phyloP scores from a whole-genome alignment of 2,329 filamentous ascomycete genomes.

The Neoascochyta sp. region DNA sequence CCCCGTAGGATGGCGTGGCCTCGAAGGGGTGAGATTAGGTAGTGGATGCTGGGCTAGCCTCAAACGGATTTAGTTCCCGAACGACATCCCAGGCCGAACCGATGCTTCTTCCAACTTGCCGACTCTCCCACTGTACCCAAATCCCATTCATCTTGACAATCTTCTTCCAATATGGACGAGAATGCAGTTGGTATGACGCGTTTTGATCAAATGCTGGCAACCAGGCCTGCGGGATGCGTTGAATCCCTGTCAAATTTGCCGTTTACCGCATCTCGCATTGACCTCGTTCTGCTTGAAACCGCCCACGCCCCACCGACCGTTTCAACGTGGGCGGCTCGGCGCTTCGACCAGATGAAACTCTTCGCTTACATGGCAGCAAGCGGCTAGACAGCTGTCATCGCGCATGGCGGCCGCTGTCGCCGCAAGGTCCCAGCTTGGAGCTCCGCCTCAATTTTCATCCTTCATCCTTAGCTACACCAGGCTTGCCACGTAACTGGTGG shows the following conservation, averaged over 20 bases:
- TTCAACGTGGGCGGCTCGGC: slow-evolving; percentile 34
- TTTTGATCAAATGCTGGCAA: no score
- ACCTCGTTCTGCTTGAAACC: slow-evolving; percentile 33
- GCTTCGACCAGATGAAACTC: slow-evolving; percentile 21
- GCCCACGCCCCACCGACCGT: slow-evolving; percentile 22
- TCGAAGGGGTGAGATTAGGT: no score
- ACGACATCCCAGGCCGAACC: no score
- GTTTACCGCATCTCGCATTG: slow-evolving; percentile 18
- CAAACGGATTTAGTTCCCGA: no score
- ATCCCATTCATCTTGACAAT: no score
- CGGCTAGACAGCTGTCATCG: slow-evolving; percentile 10
- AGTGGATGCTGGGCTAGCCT: no score
- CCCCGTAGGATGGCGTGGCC: no score
- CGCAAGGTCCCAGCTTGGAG: slow-evolving; percentile 14
- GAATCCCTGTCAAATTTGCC: slow-evolving; percentile 4
- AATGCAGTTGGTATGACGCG: no score
- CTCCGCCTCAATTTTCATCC: slow-evolving; percentile 16
- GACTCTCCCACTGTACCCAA: no score
- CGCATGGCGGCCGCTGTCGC: slow-evolving; percentile 24
- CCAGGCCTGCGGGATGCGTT: no score
- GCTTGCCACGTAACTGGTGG: slow-evolving; percentile 23
- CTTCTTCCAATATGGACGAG: no score
- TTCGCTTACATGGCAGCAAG: slow-evolving; percentile 18
- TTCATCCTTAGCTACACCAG: slow-evolving; percentile 10
- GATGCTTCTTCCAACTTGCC: no score